phyloP scores from a whole-genome alignment of 768 basidiomycete species.

The Lentinula sp. region DNA sequence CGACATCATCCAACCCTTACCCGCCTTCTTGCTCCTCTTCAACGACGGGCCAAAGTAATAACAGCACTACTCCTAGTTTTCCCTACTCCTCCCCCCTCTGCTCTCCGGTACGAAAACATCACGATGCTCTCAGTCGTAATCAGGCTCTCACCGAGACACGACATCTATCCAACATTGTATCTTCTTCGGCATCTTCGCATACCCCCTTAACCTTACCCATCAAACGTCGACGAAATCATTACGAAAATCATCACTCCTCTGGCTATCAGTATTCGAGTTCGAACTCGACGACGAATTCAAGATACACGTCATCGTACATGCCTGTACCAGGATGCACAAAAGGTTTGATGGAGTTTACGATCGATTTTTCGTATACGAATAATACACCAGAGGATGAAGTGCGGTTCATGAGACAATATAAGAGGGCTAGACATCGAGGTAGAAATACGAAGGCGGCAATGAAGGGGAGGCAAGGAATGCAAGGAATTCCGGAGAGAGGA shows the following conservation, averaged over 20 bases:
- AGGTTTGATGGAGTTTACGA: background rate
- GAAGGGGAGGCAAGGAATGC: background rate
- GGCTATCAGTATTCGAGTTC: background rate
- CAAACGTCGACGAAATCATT: background rate
- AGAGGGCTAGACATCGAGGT: background rate
- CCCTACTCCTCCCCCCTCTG: too few relatives aligned
- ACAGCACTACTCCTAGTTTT: background rate
- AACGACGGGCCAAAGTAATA: background rate
- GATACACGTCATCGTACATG: background rate
- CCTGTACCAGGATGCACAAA: background rate
- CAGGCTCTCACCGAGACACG: too few relatives aligned
- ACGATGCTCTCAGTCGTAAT: too few relatives aligned
- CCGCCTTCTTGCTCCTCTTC: background rate
- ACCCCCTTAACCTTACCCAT: background rate
- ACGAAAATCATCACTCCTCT: background rate
- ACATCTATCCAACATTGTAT: background rate
- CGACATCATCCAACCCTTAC: background rate
- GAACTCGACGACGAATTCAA: too few relatives aligned
- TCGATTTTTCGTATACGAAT: background rate
- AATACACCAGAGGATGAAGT: background rate
- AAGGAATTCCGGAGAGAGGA: background rate
- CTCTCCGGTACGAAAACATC: too few relatives aligned
- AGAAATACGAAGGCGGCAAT: background rate
- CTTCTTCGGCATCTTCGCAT: background rate
- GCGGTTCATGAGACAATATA: background rate